Evolutionary conservation across 2,329 filamentous ascomycete species (phyloP).

Genomic region (Pseudocercospora crystallina): DNA sequence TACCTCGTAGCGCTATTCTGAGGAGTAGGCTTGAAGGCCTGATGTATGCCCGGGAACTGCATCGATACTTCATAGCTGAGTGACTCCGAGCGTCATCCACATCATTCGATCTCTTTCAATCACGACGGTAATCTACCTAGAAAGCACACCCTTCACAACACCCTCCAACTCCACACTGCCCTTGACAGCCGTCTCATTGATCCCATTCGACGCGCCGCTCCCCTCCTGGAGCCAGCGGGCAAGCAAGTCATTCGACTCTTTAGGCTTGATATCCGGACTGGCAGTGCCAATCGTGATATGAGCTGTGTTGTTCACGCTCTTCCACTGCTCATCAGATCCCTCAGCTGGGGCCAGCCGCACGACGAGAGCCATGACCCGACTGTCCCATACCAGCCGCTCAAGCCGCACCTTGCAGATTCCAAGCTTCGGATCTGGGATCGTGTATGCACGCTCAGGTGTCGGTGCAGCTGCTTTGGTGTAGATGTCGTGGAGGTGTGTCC

Average conservation of each 20-base stretch:
- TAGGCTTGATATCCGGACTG: constrained; percentile 74
- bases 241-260: constrained; percentile 87
- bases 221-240: constrained; percentile 69
- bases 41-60: too few relatives aligned
- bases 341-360: constrained; percentile 61
- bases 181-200: constrained; percentile 55
- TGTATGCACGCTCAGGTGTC: constrained; percentile 39
- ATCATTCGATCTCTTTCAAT: neutral
- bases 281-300: constrained; percentile 90
- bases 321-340: constrained; percentile 51
- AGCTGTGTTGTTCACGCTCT: constrained; percentile 73
- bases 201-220: constrained; percentile 50
- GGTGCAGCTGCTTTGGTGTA: constrained; percentile 45
- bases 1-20: too few relatives aligned
- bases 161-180: constrained; percentile 58
- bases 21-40: too few relatives aligned
- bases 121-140: constrained; percentile 12
- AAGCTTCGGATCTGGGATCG: constrained; percentile 51
- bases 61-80: too few relatives aligned
- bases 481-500: constrained; percentile 69
- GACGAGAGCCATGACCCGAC: constrained; percentile 86
- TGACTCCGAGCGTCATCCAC: too few relatives aligned
- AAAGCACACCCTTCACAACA: constrained; percentile 52
- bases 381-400: constrained; percentile 75
- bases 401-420: constrained; percentile 65